Percentiles rank a stretch among this genome's conserved stretches.
Conservation (phyloP, 257 asterid species). For the Agastache rugosa region DNA sequence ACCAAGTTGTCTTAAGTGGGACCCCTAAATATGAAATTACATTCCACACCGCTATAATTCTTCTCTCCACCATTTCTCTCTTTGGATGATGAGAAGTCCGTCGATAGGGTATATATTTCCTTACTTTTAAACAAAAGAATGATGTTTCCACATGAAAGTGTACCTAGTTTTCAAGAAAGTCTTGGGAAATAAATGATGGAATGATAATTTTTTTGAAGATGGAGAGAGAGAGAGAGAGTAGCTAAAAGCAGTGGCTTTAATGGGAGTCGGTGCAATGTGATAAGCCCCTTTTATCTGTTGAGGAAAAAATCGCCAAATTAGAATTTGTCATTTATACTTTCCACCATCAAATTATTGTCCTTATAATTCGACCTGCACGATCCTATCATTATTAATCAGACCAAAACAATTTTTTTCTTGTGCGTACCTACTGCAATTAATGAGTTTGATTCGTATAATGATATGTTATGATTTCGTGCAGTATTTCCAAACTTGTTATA, state of each 20-base stretch:
- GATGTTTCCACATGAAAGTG: constrained; percentile 44
- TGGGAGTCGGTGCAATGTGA: constrained; percentile 45
- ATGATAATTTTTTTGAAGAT: constrained; percentile 31
- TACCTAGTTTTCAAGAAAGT: constrained; percentile 34
- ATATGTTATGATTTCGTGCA: not conserved
- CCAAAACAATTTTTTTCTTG: not conserved
- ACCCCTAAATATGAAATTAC: constrained; percentile 12
- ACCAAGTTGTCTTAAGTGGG: constrained; percentile 40
- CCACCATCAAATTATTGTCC: constrained; percentile 30
- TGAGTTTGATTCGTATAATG: not conserved
- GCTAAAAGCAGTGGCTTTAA: constrained; percentile 37
- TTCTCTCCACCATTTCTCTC: constrained; percentile 12
- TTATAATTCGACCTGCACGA: constrained; percentile 21
- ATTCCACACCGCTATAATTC: constrained; percentile 25
- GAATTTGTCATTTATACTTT: constrained; percentile 24
- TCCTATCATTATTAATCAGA: constrained; percentile 31
- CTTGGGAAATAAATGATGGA: constrained; percentile 37
- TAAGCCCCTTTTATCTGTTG: constrained; percentile 30
- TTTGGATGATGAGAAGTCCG: constrained; percentile 35
- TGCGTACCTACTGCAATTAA: constrained; percentile 16
- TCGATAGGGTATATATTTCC: constrained; percentile 13
- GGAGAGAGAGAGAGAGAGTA: constrained; percentile 13
- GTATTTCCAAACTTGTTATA: not conserved
- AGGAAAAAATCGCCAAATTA: constrained; percentile 18
- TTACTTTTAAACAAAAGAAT: constrained; percentile 46